Base-by-base conservation (phyloP, 306 rosid species). In the Notholithocarpus densiflorus region DNA sequence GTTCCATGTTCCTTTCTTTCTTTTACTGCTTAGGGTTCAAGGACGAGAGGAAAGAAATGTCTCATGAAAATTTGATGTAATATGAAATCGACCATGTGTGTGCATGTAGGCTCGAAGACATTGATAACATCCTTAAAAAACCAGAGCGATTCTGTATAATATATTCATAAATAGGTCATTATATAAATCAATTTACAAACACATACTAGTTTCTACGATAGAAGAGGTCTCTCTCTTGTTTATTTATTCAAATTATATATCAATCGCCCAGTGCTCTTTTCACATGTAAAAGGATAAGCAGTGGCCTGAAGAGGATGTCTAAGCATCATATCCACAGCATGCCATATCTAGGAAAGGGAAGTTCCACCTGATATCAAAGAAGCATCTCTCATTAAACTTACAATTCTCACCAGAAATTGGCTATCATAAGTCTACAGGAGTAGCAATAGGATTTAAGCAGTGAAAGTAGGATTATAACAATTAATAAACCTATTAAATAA, bases 341-440 rank as follows among this genome's bases (percentile, higher is more conserved):
- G 84, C 82, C 83, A 77, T 43, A 68, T 52, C 77, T 71, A 12
- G 75, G 56, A 82, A 72, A 34, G 79, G 81, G 40, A 21, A 81
- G 80, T 81, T 82, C 88, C 80, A 87, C 88, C 92, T 86, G 88
- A 83, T 66, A 74, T 19, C 69, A 82, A n/a, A 57, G 26, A 80
- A 80, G 51, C 69, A 85, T 15, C 51, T 66, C 76, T 54, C 32
- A 73, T 80, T 6, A 80, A 77, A 9, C 13, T 75, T 20, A 14
- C 51, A 29, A 37, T 15, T 51, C 61, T 24, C 53, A 17, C 27
- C 52, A 45, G 52, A 20, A 82, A 31, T 6, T 19, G 17, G 71
- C 32, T 57, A 52, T 72, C 61, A 53, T 32, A 24, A 65, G 52
- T 52, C 55, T 27, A 73, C 26, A 61, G 61, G 12, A 11, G 18